phyloP scores from a whole-genome alignment of 2,329 filamentous ascomycete genomes.

The Gaeumannomyces tritici region DNA sequence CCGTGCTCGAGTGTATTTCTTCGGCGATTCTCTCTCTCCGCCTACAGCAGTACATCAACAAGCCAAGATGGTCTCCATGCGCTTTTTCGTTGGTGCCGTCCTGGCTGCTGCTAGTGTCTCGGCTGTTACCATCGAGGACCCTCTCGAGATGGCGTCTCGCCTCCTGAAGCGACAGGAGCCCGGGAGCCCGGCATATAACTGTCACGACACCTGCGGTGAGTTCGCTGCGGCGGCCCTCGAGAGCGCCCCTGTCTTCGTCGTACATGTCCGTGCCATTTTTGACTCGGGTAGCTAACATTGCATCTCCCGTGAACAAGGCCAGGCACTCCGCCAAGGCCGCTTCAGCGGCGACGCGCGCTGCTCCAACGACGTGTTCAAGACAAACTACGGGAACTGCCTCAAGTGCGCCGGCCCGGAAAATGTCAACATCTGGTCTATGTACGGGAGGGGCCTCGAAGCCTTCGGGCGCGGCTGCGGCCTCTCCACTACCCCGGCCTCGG shows the following conservation, averaged over 20 bases:
- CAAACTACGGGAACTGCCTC: constrained; percentile 28
- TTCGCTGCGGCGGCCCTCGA: background rate
- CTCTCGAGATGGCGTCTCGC: background rate
- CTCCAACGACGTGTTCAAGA: constrained; percentile 23
- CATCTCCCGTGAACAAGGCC: constrained; percentile 9
- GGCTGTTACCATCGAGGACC: background rate
- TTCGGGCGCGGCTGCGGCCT: constrained; percentile 19
- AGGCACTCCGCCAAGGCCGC: constrained; percentile 22
- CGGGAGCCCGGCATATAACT: constrained; percentile 29
- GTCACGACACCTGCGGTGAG: constrained; percentile 33
- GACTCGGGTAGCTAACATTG: background rate
- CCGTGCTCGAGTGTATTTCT: too few species aligned
- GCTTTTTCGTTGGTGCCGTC: constrained; percentile 5
- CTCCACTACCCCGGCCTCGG: constrained; percentile 11
- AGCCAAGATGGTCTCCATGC: constrained; percentile 9
- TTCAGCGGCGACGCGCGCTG: constrained; percentile 21
- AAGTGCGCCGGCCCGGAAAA: constrained; percentile 28
- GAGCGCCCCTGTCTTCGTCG: background rate
- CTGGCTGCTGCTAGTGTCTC: constrained; percentile 7
- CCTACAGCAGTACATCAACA: background rate
- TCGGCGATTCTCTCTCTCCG: too few species aligned
- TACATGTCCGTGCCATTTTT: background rate
- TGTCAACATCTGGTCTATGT: constrained; percentile 30
- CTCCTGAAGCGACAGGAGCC: constrained; percentile 22
- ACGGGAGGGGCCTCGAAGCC: constrained; percentile 20